phyloP scores from a whole-genome alignment of 1,139 yeast species.

The Candida neerlandica region DNA sequence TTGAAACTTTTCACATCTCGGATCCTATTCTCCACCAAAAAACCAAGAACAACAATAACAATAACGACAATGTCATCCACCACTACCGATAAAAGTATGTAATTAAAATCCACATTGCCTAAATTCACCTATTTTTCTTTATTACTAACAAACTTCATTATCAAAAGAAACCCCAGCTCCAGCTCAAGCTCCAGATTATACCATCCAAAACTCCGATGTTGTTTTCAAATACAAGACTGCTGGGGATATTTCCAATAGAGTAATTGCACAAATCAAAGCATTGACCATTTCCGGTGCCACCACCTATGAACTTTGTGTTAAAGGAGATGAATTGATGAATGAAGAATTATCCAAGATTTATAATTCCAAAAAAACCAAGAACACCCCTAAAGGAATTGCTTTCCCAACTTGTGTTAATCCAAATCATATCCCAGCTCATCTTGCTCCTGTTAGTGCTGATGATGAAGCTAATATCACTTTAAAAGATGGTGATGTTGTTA shows the following conservation, averaged over 20 bases:
- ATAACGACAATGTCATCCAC: too few species aligned
- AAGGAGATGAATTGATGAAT: conserved; percentile 65
- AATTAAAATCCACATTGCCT: too few species aligned
- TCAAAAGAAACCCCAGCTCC: conserved; percentile 4
- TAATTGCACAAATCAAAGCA: conserved; percentile 56
- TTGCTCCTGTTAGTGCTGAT: conserved; percentile 63
- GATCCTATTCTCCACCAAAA: too few species aligned
- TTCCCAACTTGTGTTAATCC: conserved; percentile 81
- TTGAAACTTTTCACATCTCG: too few species aligned
- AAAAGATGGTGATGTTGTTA: conserved; percentile 71
- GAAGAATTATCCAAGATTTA: conserved; percentile 67
- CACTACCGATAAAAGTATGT: too few species aligned
- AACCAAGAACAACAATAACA: too few species aligned
- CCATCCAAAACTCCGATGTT: conserved; percentile 72
- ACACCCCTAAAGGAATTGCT: conserved; percentile 66
- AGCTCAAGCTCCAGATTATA: conserved; percentile 38
- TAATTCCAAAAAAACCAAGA: conserved; percentile 61
- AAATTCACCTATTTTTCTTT: too few species aligned
- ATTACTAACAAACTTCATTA: neutral
- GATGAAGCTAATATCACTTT: conserved; percentile 60
- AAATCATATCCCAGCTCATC: conserved; percentile 72
- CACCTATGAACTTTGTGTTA: conserved; percentile 57
- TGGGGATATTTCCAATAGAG: conserved; percentile 67
- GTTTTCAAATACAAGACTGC: conserved; percentile 75
- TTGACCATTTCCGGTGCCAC: conserved; percentile 65